phyloP scores from a whole-genome alignment of 1,139 yeast species.

The Suhomyces panamericanus region DNA sequence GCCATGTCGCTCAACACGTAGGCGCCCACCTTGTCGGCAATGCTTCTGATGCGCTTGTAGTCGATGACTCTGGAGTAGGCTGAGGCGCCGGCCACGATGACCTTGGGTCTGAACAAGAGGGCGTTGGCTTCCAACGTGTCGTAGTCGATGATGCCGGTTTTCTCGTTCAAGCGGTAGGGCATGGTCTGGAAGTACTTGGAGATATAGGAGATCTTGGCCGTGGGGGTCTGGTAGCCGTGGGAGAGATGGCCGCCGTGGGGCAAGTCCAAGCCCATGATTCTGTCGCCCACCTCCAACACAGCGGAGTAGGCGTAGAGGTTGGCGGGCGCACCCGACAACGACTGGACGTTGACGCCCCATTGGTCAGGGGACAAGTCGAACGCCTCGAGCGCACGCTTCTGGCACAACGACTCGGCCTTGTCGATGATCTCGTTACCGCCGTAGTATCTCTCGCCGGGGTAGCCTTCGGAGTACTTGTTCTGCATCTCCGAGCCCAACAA shows the following conservation, averaged over 20 bases:
- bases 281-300: constrained; percentile 85
- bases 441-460: constrained; percentile 95
- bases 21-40: constrained; percentile 92
- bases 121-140: constrained; percentile 86
- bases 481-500: constrained; percentile 95
- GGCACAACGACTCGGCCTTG: constrained; percentile 85
- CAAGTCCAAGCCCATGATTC: constrained; percentile 93
- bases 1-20: constrained; percentile 94
- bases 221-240: constrained; percentile 91
- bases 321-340: constrained; percentile 95
- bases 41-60: constrained; percentile 82
- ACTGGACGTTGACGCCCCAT: constrained; percentile 97
- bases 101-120: constrained; percentile 85
- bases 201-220: constrained; percentile 84
- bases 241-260: constrained; percentile 98
- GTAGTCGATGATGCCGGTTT: constrained; percentile 89
- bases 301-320: constrained; percentile 92
- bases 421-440: constrained; percentile 97
- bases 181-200: constrained; percentile 95
- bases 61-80: constrained; percentile 92
- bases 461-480: constrained; percentile 97
- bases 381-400: constrained; percentile 86
- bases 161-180: constrained; percentile 88
- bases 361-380: constrained; percentile 70
- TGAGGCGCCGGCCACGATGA: constrained; percentile 94